These are phyloP conservation scores for Pichia heedii DNA, from an alignment of 805 yeast species.

Conservation along the genomic window DNA sequence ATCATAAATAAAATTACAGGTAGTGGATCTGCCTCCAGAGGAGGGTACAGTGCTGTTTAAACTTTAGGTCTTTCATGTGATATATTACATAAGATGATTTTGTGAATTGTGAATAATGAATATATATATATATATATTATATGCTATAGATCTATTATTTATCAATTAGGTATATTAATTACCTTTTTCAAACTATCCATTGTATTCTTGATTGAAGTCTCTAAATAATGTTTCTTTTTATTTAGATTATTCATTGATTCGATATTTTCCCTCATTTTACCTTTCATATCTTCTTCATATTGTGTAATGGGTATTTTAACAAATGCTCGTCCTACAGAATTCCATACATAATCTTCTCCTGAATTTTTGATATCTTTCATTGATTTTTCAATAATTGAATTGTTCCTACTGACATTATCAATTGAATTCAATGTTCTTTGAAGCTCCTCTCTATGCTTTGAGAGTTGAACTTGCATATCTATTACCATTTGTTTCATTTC, in stretches of 20 bases:
- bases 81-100: background rate
- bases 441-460: conserved; percentile 50
- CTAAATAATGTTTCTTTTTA: conserved; percentile 64
- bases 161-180: background rate
- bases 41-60: conserved; percentile 91
- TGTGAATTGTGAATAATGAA: too few species aligned
- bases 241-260: conserved; percentile 53
- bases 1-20: conserved; percentile 59
- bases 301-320: conserved; percentile 35
- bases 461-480: conserved; percentile 61
- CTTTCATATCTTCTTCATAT: conserved; percentile 40
- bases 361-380: conserved; percentile 41
- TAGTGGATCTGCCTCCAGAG: conserved; percentile 43
- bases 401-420: conserved; percentile 38
- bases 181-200: conserved; percentile 48
- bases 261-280: conserved; percentile 43
- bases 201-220: conserved; percentile 70
- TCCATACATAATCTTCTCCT: conserved; percentile 56
- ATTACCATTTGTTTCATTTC: conserved; percentile 29
- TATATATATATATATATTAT: background rate
- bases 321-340: conserved; percentile 77
- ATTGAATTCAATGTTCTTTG: conserved; percentile 45
- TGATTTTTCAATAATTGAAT: conserved; percentile 48
- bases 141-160: too few species aligned
- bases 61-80: background rate